A percentile compares a stretch with the other conserved stretches of the same genome.
Conservation (phyloP, 108 stramenopile genomes). For the Epithemia pelagica region DNA sequence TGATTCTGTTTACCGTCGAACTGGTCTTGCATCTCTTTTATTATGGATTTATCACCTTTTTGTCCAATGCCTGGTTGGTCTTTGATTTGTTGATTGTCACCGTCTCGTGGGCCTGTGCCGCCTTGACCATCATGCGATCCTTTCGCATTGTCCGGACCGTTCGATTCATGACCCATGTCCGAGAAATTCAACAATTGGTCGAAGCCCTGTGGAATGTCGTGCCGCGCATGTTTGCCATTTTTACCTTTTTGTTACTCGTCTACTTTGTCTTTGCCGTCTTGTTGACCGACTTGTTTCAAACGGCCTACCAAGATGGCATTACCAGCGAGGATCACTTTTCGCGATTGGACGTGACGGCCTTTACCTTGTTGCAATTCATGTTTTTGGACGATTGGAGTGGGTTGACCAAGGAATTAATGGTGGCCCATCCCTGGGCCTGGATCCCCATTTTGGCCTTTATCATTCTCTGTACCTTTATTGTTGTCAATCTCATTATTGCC, state of each 20-base stretch:
- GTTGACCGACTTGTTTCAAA: conserved; percentile 54
- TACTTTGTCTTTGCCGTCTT: conserved; percentile 63
- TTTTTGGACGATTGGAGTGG: conserved; percentile 53
- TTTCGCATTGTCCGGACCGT: conserved; percentile 72
- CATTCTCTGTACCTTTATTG: conserved; percentile 61
- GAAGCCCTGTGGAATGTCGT: conserved; percentile 48
- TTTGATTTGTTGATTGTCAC: conserved; percentile 66
- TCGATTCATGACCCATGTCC: conserved; percentile 58
- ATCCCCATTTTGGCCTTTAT: conserved; percentile 51
- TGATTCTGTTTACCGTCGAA: conserved; percentile 65
- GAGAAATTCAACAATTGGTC: conserved; percentile 54
- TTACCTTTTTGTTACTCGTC: conserved; percentile 34
- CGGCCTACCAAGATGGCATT: conserved; percentile 19
- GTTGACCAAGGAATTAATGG: conserved; percentile 32
- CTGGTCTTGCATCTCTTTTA: conserved; percentile 47
- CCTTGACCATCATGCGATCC: conserved; percentile 57
- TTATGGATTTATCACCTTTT: conserved; percentile 36
- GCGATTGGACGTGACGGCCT: conserved; percentile 32
- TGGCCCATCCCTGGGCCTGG: conserved; percentile 55
- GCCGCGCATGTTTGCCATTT: conserved; percentile 52
- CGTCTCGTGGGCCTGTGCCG: conserved; percentile 48
- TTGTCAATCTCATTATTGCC: conserved; percentile 75
- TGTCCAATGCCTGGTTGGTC: conserved; percentile 50
- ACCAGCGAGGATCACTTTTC: conserved; percentile 45
- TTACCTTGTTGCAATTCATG: conserved; percentile 53